Evolutionary conservation across 1,284 basidiomycete species (phyloP).

Genomic region (Trametes sp.): DNA sequence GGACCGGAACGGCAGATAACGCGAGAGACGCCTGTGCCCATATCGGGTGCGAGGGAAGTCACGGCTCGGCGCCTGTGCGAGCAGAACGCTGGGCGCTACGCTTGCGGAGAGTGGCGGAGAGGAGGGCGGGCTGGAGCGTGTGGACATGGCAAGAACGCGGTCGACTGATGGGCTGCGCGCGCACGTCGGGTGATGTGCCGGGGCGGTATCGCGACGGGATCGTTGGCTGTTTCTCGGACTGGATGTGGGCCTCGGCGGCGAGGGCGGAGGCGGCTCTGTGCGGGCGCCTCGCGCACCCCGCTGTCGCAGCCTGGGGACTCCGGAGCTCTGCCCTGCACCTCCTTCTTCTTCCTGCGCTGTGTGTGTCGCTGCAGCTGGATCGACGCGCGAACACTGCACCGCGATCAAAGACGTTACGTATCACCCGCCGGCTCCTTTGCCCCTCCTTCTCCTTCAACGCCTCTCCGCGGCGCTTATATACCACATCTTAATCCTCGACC

Average conservation of each 20-base stretch:
- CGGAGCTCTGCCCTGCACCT: background rate
- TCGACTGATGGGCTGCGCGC: constrained; percentile 13
- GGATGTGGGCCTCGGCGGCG: background rate
- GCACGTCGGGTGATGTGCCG: background rate
- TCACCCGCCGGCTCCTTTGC: constrained; percentile 20
- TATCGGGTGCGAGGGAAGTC: background rate
- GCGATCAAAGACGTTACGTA: constrained; percentile 29
- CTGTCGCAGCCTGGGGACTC: too few relatives aligned
- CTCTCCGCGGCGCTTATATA: constrained; percentile 33
- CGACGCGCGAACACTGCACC: constrained; percentile 31
- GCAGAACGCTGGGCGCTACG: constrained; percentile 5
- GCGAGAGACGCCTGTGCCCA: background rate
- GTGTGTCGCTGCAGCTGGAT: constrained; percentile 21
- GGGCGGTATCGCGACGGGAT: constrained; percentile 3
- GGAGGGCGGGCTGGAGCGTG: constrained; percentile 1
- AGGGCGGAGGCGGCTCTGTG: background rate
- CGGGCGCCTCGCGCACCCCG: too few relatives aligned
- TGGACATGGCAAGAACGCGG: constrained; percentile 7
- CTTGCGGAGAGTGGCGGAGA: constrained; percentile 12
- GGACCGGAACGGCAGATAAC: constrained; percentile 8
- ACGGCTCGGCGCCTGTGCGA: background rate
- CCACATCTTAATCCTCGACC: constrained; percentile 36
- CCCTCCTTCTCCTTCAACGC: constrained; percentile 11
- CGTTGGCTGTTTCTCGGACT: background rate
- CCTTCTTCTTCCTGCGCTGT: background rate